These are phyloP conservation scores for Collybia mongolica DNA, from an alignment of 768 basidiomycete species.

Conservation along the genomic window DNA sequence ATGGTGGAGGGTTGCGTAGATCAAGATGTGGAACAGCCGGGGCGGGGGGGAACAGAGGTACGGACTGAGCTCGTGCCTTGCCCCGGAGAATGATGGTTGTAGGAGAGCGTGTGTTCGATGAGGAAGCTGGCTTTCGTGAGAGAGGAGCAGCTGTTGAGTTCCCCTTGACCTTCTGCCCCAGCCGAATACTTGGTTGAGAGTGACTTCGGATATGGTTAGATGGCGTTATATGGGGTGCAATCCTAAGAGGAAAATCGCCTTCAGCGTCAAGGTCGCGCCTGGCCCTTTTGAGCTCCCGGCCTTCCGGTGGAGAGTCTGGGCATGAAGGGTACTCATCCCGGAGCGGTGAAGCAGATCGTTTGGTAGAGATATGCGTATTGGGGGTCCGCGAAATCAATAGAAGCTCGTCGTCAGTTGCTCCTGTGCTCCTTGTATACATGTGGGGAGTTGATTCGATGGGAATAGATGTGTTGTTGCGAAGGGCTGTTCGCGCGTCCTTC, in stretches of 20 bases:
- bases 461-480: slow-evolving; percentile 21
- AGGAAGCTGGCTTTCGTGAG: slow-evolving; percentile 15
- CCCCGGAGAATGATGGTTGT: slow-evolving; percentile 1
- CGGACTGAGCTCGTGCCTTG: slow-evolving; percentile 43
- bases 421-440: slow-evolving; percentile 13
- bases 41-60: slow-evolving; percentile 37
- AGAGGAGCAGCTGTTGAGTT: slow-evolving; percentile 20
- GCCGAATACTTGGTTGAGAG: slow-evolving; percentile 28
- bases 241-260: slow-evolving; percentile 11
- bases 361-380: slow-evolving; percentile 7
- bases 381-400: slow-evolving; percentile 28
- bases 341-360: slow-evolving; percentile 40
- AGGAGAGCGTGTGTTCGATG: slow-evolving; percentile 11
- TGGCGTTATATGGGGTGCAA: slow-evolving; percentile 13
- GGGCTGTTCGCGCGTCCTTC: slow-evolving; percentile 46
- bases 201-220: slow-evolving; percentile 29
- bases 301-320: slow-evolving; percentile 22
- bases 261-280: slow-evolving; percentile 24
- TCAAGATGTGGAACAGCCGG: slow-evolving; percentile 35
- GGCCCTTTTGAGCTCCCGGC: slow-evolving; percentile 34
- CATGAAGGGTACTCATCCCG: slow-evolving; percentile 25
- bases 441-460: slow-evolving; percentile 2
- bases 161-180: not conserved
- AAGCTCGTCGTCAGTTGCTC: slow-evolving; percentile 45
- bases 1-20: slow-evolving; percentile 39